Evolutionary conservation across 2,329 filamentous ascomycete genomes (phyloP), one percentile per base, ranked within the genome.

Genomic region (Arthrinium puccinioides): DNA sequence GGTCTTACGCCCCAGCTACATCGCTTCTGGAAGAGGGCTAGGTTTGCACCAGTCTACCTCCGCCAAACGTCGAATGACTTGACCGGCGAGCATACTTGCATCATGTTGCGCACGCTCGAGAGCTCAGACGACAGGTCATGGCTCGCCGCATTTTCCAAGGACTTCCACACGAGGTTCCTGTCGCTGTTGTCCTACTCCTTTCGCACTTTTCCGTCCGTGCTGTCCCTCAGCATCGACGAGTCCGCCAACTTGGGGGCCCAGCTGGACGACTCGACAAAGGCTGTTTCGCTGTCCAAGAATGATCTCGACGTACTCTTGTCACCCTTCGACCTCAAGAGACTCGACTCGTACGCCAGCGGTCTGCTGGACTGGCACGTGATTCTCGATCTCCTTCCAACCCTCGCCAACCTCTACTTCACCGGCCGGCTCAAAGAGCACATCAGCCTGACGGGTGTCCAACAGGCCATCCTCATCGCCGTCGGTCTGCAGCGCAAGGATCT

Each of bases 321-420:
- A 4, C 89, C 92, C 0, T 97, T 92, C 57, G 92, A 98, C 59
- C 76, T 96, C 44, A 97, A 97, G 68, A 82, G 92, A 20, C 72
- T 98, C 4, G 90, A 96, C 56, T 89, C 85, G 29, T 98, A 98
- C 53, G 87, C 92, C 13, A 94, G 94, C 63, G 95, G 94, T 63
- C 85, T 96, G 74, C 79, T 98, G 28, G 94, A 98, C 62, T 95
- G 97, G 67, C 94, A 96, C 55, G 89, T 96, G 49, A 92, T 98
- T 38, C 74, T 97, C 20, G 94, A 98, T 57, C 77, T 98, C 54
- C 72, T 98, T 39, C 92, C 92, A 0, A 76, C 72, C 2, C 79
- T 98, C 44, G 83, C 92, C 1, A 71, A 72, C 18, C 74, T 94
- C 19, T 96, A 90, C 68, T 98, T 98, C 62, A 80, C 78, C 1